Base-by-base conservation (phyloP, 108 stramenopile species). In the Nitzschia sp. region DNA sequence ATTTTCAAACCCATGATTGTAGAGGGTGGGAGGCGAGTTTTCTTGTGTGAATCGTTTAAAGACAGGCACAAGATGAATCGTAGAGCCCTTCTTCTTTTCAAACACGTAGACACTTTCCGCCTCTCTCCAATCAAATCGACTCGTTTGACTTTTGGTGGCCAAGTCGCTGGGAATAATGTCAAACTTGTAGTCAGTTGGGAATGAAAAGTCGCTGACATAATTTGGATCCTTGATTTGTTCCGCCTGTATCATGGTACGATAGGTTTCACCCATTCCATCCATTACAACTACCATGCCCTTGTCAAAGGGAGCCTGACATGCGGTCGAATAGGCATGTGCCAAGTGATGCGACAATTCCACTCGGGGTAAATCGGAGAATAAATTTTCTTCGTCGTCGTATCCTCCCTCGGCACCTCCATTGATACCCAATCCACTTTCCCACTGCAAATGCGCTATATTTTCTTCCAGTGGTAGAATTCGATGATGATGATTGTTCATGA, bases 251-350 rank as follows among this genome's bases (percentile, higher is more conserved):
- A 97, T 96, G 25, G 95, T 84, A 25, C 96, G 78, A 58, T 86
- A 94, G 1, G 89, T 88, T 68, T 97, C 94, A 32, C 94, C 94
- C 94, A 95, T 97, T 24, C 96, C 94, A 71, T 97, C 97, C 97
- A 98, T 97, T 8, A 97, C 93, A 15, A 96, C 90, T 18, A 96
- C 78, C 71, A 98, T 70, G 2, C 97, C 94, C 33, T 47, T 33
- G 58, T 91, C 85, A 80, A 91, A 91, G 18, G 91, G 90, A 53
- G 77, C 73, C 69, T 95, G 94, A 19, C 89, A 64, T 21, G 89
- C 93, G n/a, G 85, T 89, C 46, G 87, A 85, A 66, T 94, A 98
- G 27, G 95, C 97, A 84, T 98, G 97, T 6, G 97, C 97, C 67
- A 97, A 85, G 78, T 98, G 97, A 82, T 97, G 96, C 47, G 93